Evolutionary conservation across 2,329 filamentous ascomycete genomes (phyloP).

Genomic region (Hypoxylon sp.): DNA sequence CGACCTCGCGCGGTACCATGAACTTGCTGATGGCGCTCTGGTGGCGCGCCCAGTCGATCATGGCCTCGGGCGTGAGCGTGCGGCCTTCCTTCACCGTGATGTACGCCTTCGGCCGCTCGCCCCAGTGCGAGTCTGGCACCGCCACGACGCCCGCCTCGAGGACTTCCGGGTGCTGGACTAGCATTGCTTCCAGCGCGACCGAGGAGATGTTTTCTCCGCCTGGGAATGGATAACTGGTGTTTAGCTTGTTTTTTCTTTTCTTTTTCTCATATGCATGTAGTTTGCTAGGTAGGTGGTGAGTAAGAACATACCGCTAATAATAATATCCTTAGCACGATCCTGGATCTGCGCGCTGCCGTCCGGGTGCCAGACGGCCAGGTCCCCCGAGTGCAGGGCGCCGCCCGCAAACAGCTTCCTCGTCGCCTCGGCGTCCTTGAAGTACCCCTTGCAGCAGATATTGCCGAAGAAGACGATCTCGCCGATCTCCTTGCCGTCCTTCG

Average conservation of each 20-base stretch:
- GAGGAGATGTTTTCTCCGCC: constrained; percentile 98
- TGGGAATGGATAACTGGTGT: constrained; percentile 51
- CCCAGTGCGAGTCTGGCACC: constrained; percentile 89
- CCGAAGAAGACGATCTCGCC: constrained; percentile 87
- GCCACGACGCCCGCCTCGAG: constrained; percentile 92
- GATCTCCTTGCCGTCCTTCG: constrained; percentile 75
- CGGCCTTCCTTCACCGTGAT: constrained; percentile 80
- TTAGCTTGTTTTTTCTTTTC: too few species aligned
- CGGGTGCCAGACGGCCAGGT: constrained; percentile 90
- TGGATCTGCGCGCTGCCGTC: constrained; percentile 92
- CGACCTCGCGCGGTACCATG: constrained; percentile 79
- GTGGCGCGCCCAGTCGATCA: constrained; percentile 87
- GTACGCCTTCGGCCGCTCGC: constrained; percentile 94
- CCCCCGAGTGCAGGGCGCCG: constrained; percentile 86
- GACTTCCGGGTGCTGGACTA: constrained; percentile 86
- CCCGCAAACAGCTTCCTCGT: constrained; percentile 88
- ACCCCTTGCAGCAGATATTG: constrained; percentile 91
- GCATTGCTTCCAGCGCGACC: constrained; percentile 88
- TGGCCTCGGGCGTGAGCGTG: constrained; percentile 66
- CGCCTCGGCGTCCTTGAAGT: constrained; percentile 88
- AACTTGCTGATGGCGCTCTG: constrained; percentile 86
- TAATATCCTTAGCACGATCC: constrained; percentile 96
- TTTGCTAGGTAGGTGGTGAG: neutral
- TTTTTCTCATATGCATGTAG: too few species aligned
- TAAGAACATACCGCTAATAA: constrained; percentile 78